Evolutionary conservation across 768 basidiomycete species (phyloP).

Genomic region (Mycena belliarum): DNA sequence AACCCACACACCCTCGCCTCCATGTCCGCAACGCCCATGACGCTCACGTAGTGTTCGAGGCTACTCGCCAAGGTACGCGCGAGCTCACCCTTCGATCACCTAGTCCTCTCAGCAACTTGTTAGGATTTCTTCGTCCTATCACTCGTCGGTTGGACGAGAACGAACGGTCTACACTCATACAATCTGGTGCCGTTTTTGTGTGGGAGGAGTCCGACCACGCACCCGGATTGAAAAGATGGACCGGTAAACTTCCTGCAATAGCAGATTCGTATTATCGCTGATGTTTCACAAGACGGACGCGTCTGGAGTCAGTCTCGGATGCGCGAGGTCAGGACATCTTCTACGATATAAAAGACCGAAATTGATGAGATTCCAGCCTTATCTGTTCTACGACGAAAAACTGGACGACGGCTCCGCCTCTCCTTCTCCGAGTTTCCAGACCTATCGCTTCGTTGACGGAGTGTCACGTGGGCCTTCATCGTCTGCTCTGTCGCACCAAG

Average conservation of each 20-base stretch:
- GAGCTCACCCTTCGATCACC: not conserved
- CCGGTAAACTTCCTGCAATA: conserved; percentile 36
- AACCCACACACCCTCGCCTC: conserved; percentile 63
- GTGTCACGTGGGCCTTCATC: conserved; percentile 51
- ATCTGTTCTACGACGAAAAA: conserved; percentile 70
- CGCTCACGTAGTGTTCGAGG: conserved; percentile 67
- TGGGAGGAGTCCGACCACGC: conserved; percentile 74
- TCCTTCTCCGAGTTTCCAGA: conserved; percentile 40
- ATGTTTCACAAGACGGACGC: conserved; percentile 49
- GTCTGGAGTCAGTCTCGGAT: conserved; percentile 71
- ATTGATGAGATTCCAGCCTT: conserved; percentile 45
- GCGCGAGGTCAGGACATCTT: conserved; percentile 46
- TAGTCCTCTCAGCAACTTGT: not conserved
- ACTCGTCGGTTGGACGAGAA: conserved; percentile 61
- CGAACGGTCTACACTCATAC: conserved; percentile 55
- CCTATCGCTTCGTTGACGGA: conserved; percentile 60
- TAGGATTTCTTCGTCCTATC: conserved; percentile 46
- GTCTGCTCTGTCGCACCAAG: conserved; percentile 58
- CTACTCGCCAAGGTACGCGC: conserved; percentile 53
- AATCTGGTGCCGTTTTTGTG: conserved; percentile 64
- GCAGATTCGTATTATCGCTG: not conserved
- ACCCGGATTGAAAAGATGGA: conserved; percentile 67
- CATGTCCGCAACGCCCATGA: conserved; percentile 68
- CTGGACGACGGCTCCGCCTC: conserved; percentile 42
- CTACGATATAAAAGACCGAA: not conserved